Base-by-base conservation (phyloP, 306 rosid genomes). In the Hylodesmum podocarpum region DNA sequence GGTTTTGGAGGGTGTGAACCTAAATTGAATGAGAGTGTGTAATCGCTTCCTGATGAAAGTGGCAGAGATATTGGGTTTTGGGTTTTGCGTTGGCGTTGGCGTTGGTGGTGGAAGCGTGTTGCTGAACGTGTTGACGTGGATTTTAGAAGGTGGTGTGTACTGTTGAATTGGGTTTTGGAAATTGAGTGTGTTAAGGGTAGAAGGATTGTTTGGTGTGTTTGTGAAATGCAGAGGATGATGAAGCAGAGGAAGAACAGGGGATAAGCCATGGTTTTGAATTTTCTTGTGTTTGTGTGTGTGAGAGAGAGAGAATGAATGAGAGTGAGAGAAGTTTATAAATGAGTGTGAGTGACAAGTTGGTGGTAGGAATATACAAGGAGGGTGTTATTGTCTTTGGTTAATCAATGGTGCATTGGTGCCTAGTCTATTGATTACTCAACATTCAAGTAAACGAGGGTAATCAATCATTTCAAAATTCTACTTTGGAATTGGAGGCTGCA, bases 21-120 rank as follows among this genome's bases (percentile, higher is more conserved):
- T 49, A 92, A 41, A 14, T 83, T 82, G 78, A 94, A 87, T 7
- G 96, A 85, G 1, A 94, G 91, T 1, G 96, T 90, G 66, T 95
- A 95, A 67, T 95, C 98, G 27, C 97, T 92, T 21, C 98, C 98
- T 0, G 96, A 89, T 6, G 98, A 76, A 8, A 95, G 96, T 0
- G 98, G 92, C 6, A 94, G 91, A 28, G 97, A 94, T 41, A 91
- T 77, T 54, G 59, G 43, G 54, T 41, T 28, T 11, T 50, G 27
- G 14, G 8, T 6, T 61, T 91, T 76, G 13, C 27, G 89, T 2
- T 70, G 87, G 70, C 27, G 89, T 61, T 91, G 78, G 13, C 27
- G 89, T 2, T 70, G 87, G 70, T 22, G 89, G 78, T 66, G 96
- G 87, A 87, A 87, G 57, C 97, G 96, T 1, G 74, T 24, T 40